Conservation (phyloP, 176 grass and related monocot genomes). For the Oryza brachyantha region DNA sequence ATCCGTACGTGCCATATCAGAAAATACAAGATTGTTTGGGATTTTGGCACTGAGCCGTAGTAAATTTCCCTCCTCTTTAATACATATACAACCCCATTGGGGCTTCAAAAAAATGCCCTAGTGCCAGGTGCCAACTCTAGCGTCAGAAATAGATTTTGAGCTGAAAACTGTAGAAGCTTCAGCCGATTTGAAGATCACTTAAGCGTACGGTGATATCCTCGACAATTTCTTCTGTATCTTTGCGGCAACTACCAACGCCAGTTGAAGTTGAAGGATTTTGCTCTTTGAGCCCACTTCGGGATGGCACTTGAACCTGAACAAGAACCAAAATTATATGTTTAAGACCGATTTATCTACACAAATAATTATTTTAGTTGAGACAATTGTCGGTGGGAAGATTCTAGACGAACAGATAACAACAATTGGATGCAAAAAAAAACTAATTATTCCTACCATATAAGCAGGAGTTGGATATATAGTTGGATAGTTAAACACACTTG, state of each 20-base stretch:
- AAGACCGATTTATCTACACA: background rate
- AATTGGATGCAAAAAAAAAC: background rate
- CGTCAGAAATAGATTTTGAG: background rate
- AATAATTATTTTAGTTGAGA: background rate
- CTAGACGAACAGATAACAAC: background rate
- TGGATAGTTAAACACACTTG: background rate
- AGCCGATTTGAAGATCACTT: constrained; percentile 1
- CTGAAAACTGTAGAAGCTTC: background rate
- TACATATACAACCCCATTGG: too few relatives aligned
- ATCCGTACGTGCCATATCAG: too few relatives aligned
- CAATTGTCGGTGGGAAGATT: background rate
- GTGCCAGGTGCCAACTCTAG: too few relatives aligned
- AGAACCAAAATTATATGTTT: background rate
- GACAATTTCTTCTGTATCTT: background rate
- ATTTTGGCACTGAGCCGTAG: background rate
- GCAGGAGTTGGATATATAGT: background rate
- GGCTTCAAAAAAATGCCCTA: too few relatives aligned
- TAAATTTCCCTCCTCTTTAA: too few relatives aligned
- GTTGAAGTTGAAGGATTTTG: background rate
- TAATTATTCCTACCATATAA: background rate
- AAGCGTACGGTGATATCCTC: constrained; percentile 8
- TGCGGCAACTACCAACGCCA: background rate
- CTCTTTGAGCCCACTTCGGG: background rate
- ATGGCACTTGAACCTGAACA: constrained; percentile 19
- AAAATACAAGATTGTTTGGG: background rate